Conservation (phyloP, 2,329 filamentous ascomycete genomes). For the Alternaria tenuissima region DNA sequence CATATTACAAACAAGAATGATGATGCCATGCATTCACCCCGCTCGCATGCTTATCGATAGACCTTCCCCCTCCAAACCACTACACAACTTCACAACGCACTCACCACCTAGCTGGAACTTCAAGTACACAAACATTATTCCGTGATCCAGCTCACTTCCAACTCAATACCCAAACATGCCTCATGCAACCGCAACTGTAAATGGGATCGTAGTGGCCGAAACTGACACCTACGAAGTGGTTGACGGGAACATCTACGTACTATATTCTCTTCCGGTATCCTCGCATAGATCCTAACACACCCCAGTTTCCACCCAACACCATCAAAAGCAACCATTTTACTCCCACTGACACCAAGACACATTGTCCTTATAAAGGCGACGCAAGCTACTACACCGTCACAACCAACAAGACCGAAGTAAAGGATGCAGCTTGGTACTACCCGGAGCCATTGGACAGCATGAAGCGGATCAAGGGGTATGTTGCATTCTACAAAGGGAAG, state of each 20-base stretch:
- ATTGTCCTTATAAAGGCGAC: conserved; percentile 66
- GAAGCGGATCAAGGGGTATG: conserved; percentile 61
- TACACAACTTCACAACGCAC: background rate
- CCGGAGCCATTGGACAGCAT: conserved; percentile 60
- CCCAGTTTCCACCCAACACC: conserved; percentile 52
- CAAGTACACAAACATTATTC: background rate
- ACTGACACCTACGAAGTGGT: conserved; percentile 62
- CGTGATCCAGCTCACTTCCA: too few species aligned
- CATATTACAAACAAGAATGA: conserved; percentile 7
- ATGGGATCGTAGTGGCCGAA: conserved; percentile 61
- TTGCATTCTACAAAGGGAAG: conserved; percentile 65
- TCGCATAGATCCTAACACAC: conserved; percentile 2
- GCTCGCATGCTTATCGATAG: conserved; percentile 24
- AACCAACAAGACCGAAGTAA: conserved; percentile 57
- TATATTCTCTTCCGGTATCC: background rate
- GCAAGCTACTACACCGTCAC: conserved; percentile 66
- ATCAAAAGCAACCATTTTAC: conserved; percentile 56
- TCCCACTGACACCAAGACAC: conserved; percentile 57
- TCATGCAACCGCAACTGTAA: conserved; percentile 58
- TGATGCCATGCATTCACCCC: conserved; percentile 15
- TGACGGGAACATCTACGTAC: conserved; percentile 66
- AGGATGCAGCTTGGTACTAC: conserved; percentile 69
- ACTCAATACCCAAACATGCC: conserved; percentile 28
- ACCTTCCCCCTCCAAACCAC: background rate
- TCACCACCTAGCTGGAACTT: background rate